Base-by-base conservation (phyloP, 306 rosid genomes). In the Rosa persica region DNA sequence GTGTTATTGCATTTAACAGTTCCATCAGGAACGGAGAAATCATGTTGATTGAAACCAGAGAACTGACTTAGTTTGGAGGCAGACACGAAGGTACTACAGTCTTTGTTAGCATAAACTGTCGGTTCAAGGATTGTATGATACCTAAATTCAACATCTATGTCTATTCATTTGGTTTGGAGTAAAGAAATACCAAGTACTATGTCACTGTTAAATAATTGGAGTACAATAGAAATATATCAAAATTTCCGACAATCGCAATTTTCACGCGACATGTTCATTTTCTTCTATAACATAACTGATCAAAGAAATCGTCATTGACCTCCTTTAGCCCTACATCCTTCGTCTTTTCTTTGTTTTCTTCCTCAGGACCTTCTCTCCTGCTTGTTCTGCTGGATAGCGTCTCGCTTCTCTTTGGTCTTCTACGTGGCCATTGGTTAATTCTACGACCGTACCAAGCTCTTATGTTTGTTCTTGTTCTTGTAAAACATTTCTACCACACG, bases 1-100 rank as follows among this genome's bases (percentile, higher is more conserved):
- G 36, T 52, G 49, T 38, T 34, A n/a, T 5, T 72, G 68, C 13
- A 74, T 57, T 74, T 22, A 51, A 40, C 12, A 19, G 27, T 71
- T 71, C 27, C 75, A 51, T 43, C 47, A 34, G 65, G 20, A n/a
- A 72, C 43, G 36, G 13, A n/a, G 43, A 20, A 72, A 72, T 72
- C 51, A 72, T 52, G 30, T 72, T 54, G 40, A 48, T 9, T 49
- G 43, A 71, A 46, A 71, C 27, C 2, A 1, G 60, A 47, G 4
- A 30, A 71, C 15, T 71, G 42, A 47, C 25, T 70, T 9, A 27
- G 60, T 60, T 46, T 70, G 25, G 5, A 2, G 5, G 61, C 17
- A 71, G 44, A 4, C 8, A 16, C 22, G 4, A 71, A 49, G 75
- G 27, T 48, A 36, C 8, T 48, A 2, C 22, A 17, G 23, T 36